phyloP scores from a whole-genome alignment of 2,329 filamentous ascomycete genomes.

The Fusarium albosuccineum region DNA sequence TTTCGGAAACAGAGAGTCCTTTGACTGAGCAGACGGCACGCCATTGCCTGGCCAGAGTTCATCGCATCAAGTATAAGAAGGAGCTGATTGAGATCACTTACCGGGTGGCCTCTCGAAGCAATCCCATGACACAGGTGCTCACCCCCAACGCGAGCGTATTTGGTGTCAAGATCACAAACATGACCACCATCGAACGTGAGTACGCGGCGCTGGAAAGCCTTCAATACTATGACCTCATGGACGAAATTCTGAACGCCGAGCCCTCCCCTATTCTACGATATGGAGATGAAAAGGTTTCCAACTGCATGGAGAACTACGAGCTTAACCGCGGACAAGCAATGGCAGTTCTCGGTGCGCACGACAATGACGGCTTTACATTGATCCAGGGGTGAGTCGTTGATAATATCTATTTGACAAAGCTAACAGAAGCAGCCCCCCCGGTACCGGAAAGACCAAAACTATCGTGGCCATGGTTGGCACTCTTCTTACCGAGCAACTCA shows the following conservation, averaged over 20 bases:
- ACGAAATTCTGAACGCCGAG: conserved; percentile 89
- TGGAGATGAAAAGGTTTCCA: conserved; percentile 76
- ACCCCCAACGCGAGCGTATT: conserved; percentile 77
- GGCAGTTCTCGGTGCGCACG: conserved; percentile 90
- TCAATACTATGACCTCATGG: conserved; percentile 95
- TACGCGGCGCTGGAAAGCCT: conserved; percentile 91
- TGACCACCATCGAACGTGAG: conserved; percentile 95
- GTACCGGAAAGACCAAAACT: conserved; percentile 98
- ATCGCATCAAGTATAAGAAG: conserved; percentile 83
- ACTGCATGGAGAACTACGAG: conserved; percentile 80
- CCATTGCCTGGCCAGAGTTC: conserved; percentile 89
- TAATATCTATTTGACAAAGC: conserved; percentile 25
- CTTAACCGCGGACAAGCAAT: conserved; percentile 92
- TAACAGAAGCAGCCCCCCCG: conserved; percentile 76
- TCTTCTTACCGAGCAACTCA: conserved; percentile 62
- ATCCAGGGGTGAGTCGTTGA: conserved; percentile 79
- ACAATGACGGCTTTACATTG: conserved; percentile 96
- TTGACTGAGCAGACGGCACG: conserved; percentile 73
- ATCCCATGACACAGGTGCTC: conserved; percentile 72
- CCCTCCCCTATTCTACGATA: conserved; percentile 91
- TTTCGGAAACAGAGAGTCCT: conserved; percentile 81
- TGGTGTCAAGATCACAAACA: conserved; percentile 88
- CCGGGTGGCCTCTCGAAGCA: conserved; percentile 77
- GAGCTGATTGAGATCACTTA: conserved; percentile 87
- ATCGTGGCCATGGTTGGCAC: conserved; percentile 97